Evolutionary conservation across 106 monocot species (phyloP).

Genomic region (Allium sativum): DNA sequence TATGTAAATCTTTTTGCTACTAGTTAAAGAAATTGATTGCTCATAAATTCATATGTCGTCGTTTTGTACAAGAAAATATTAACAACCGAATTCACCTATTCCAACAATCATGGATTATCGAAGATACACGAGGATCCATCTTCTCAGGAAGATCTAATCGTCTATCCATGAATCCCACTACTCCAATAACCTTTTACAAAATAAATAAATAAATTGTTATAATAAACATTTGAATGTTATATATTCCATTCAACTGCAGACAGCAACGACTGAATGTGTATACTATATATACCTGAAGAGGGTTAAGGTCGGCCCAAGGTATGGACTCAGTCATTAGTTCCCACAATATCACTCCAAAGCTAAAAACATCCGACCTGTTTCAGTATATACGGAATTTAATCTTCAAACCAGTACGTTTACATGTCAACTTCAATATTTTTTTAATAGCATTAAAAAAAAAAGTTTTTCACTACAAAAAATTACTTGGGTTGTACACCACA

Average conservation of each 20-base stretch:
- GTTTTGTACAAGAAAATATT: too few species aligned
- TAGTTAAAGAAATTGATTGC: too few species aligned
- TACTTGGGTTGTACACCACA: too few species aligned
- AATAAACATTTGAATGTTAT: background rate
- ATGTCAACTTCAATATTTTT: background rate
- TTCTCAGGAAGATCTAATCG: slow-evolving; percentile 15
- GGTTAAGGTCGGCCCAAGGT: slow-evolving; percentile 23
- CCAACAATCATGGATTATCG: slow-evolving; percentile 23
- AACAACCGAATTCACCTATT: slow-evolving; percentile 5
- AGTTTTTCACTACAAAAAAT: too few species aligned
- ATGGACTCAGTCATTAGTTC: slow-evolving; percentile 30
- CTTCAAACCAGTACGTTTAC: too few species aligned
- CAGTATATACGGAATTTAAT: too few species aligned
- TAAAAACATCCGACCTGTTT: slow-evolving; percentile 28
- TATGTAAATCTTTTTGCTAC: background rate
- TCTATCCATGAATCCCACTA: slow-evolving; percentile 22
- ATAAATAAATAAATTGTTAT: background rate
- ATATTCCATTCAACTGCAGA: background rate
- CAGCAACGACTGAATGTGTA: background rate
- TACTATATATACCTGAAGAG: slow-evolving; percentile 14
- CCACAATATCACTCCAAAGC: slow-evolving; percentile 30
- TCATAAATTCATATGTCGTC: too few species aligned
- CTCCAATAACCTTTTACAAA: slow-evolving; percentile 12
- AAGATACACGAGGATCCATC: slow-evolving; percentile 7
- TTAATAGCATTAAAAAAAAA: background rate